Evolutionary conservation across 148 eudicot genomes (phyloP), one percentile per base, ranked within the genome.

Genomic region (Pouteria glomerata): DNA sequence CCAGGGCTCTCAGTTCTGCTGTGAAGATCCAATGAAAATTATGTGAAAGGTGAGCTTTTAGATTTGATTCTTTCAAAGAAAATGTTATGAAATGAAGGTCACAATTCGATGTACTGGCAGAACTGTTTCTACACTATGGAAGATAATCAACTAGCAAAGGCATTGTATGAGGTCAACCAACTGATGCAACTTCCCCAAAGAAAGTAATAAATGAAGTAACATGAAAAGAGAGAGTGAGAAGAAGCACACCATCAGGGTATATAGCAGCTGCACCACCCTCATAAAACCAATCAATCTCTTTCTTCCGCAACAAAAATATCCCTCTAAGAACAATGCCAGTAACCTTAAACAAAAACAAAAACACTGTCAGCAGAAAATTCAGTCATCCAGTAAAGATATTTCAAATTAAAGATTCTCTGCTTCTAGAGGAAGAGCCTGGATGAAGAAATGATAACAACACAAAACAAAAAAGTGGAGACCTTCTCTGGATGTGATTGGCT

Each of bases 261-360:
- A 92, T 88, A 66, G 97, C 88, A 78, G 97, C 96, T 71, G 96
- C 94, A 70, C 97, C 99, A 61, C 99, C 99, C 87, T 95, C 99
- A 79, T 95, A 95, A 75, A 95, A 95, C 99, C 99, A 95, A 79
- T 95, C 96, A 75, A 92, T 78, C 80, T 95, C 99, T 81, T 90
- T 95, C 79, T 95, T 92, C 64, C 99, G 93, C 87, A 95, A 61
- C 71, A 95, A 80, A 88, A 95, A 95, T 72, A 95, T 95, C 34
- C 99, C 99, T 80, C 99, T 80, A 63, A 95, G 87, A 35, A 92
- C 93, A 78, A 95, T 73, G 67, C 99, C 93, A 69, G 96, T 91
- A 60, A 95, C 99, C 99, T 94, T 71, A 4, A 66, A 65, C 68
- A 72, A 71, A 70, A 73, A 34, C 13, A 68, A 13, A 50, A 67